Evolutionary conservation across 495 filamentous ascomycete species (phyloP).

Genomic region (Tuber melanosporum): DNA sequence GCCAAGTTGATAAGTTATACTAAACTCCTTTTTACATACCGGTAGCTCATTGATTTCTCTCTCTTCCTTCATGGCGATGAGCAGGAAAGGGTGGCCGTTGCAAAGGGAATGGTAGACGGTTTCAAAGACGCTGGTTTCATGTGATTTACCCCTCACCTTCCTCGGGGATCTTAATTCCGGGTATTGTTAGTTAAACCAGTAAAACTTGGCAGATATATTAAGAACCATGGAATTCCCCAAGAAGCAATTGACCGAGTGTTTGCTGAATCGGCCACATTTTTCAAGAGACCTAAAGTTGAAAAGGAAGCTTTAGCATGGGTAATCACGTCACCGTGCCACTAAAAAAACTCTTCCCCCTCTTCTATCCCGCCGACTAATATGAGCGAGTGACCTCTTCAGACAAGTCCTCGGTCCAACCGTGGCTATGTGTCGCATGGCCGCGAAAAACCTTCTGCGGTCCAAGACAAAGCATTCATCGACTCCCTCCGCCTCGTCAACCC

Average conservation of each 20-base stretch:
- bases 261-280: constrained; percentile 66
- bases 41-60: constrained; percentile 77
- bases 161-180: not conserved
- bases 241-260: constrained; percentile 59
- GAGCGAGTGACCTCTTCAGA: constrained; percentile 32
- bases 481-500: constrained; percentile 49
- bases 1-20: not conserved
- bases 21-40: constrained; percentile 11
- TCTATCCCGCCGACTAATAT: not conserved
- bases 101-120: constrained; percentile 63
- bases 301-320: constrained; percentile 66
- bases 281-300: constrained; percentile 58
- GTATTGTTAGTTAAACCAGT: not conserved
- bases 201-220: constrained; percentile 56
- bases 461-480: constrained; percentile 46
- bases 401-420: constrained; percentile 63
- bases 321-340: constrained; percentile 1
- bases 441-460: constrained; percentile 55
- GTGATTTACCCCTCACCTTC: constrained; percentile 9
- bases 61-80: constrained; percentile 62
- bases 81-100: constrained; percentile 58
- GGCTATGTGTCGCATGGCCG: constrained; percentile 60
- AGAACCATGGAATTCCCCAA: constrained; percentile 63
- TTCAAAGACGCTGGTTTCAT: constrained; percentile 86
- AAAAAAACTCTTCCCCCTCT: not conserved